A percentile compares a stretch with the other conserved stretches of the same genome.
Conservation (phyloP, 305 asterid species). For the Striga hermonthica region DNA sequence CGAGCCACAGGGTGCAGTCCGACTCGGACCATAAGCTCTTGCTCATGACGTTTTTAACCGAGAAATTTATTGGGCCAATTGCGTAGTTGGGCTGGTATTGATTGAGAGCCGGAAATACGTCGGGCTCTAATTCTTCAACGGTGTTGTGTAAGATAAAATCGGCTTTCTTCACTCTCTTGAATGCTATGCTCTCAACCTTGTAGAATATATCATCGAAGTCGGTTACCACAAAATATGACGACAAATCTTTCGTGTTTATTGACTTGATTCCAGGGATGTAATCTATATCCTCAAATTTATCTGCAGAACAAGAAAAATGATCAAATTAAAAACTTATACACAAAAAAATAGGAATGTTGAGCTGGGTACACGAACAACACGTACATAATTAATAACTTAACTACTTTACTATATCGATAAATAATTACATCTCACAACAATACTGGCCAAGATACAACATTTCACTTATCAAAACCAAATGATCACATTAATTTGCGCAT, state of each 20-base stretch:
- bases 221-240: background rate
- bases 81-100: slow-evolving; percentile 44
- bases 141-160: slow-evolving; percentile 58
- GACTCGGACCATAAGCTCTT: slow-evolving; percentile 52
- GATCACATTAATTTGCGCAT: too few species aligned
- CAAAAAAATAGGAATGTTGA: too few species aligned
- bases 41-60: slow-evolving; percentile 27
- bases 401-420: background rate
- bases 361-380: slow-evolving; percentile 9
- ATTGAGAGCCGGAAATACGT: slow-evolving; percentile 38
- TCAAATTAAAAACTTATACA: too few species aligned
- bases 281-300: slow-evolving; percentile 36
- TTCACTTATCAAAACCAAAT: too few species aligned
- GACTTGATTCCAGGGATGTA: slow-evolving; percentile 56
- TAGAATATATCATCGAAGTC: background rate
- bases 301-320: slow-evolving; percentile 21
- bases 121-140: slow-evolving; percentile 47
- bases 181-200: slow-evolving; percentile 12
- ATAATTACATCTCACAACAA: too few species aligned
- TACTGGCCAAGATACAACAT: too few species aligned
- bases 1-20: slow-evolving; percentile 52
- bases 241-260: background rate
- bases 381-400: background rate
- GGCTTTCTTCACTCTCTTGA: slow-evolving; percentile 39
- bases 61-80: slow-evolving; percentile 51